These are phyloP conservation scores for Linderniella brevidens DNA, from an alignment of 257 asterid species.

Conservation along the genomic window DNA sequence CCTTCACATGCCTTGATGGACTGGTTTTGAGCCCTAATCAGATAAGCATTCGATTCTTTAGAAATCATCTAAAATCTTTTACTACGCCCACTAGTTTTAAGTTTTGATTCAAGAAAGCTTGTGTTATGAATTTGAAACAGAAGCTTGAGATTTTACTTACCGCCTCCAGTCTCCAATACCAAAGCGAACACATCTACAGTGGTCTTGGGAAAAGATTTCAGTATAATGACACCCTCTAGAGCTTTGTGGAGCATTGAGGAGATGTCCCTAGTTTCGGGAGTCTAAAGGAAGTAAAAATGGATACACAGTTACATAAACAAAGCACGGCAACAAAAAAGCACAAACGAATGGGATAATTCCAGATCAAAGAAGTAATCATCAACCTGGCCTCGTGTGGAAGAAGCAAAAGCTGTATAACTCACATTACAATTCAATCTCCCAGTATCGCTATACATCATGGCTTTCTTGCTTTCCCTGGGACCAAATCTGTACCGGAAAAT, in stretches of 20 bases:
- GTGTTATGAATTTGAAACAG: constrained; percentile 7
- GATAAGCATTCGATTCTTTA: too few species aligned
- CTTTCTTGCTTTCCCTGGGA: constrained; percentile 96
- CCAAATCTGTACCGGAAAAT: constrained; percentile 46
- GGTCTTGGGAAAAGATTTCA: constrained; percentile 88
- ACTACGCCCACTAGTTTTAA: too few species aligned
- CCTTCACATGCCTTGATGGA: too few species aligned
- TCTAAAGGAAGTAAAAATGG: constrained; percentile 20
- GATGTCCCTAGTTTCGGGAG: constrained; percentile 61
- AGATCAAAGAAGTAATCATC: constrained; percentile 6
- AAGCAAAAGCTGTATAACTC: constrained; percentile 69
- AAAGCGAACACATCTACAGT: constrained; percentile 95
- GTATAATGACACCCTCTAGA: constrained; percentile 79
- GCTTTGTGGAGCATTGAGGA: constrained; percentile 89
- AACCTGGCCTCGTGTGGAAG: constrained; percentile 69
- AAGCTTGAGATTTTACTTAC: constrained; percentile 31
- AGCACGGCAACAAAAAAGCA: neutral
- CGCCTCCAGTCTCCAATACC: constrained; percentile 97
- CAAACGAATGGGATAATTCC: constrained; percentile 1
- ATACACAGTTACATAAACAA: constrained; percentile 10
- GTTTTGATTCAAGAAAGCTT: neutral
- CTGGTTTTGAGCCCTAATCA: too few species aligned
- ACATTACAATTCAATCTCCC: constrained; percentile 88
- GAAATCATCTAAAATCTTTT: too few species aligned
- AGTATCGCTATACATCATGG: constrained; percentile 77